Conservation (phyloP, 2,329 filamentous ascomycete genomes). For the Nannizzia gypsea region DNA sequence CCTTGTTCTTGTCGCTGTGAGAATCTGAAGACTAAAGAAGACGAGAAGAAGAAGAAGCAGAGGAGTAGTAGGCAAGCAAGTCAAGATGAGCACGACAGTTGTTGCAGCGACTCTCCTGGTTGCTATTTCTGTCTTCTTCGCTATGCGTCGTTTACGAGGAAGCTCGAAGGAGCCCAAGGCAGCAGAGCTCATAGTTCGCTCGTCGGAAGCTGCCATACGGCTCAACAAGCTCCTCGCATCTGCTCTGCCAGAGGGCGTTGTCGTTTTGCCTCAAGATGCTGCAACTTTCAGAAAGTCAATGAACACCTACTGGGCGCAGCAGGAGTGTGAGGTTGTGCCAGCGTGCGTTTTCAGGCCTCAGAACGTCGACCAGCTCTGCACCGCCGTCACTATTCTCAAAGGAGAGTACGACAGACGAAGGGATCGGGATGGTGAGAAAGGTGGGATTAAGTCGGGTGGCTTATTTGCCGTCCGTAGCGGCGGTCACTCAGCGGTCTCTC, state of each 20-base stretch:
- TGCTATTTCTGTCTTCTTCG: neutral
- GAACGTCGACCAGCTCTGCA: constrained; percentile 21
- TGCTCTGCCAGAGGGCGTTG: constrained; percentile 13
- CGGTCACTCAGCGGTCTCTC: constrained; percentile 29
- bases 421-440: neutral
- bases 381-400: constrained; percentile 21
- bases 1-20: too few species aligned
- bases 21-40: too few species aligned
- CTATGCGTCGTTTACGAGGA: neutral
- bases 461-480: constrained; percentile 28
- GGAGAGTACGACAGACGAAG: constrained; percentile 18
- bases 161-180: neutral
- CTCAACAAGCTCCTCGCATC: constrained; percentile 12
- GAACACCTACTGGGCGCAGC: constrained; percentile 24
- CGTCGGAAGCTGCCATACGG: neutral
- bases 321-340: constrained; percentile 24
- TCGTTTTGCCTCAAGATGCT: constrained; percentile 14
- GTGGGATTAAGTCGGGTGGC: neutral
- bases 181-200: neutral
- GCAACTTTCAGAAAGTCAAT: constrained; percentile 14
- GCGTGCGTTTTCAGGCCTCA: constrained; percentile 23
- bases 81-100: neutral
- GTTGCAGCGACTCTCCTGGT: neutral
- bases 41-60: neutral
- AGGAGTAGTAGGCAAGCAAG: too few species aligned